Conservation (phyloP, 495 filamentous ascomycete species). For the Hypoxylon lienhwacheense region DNA sequence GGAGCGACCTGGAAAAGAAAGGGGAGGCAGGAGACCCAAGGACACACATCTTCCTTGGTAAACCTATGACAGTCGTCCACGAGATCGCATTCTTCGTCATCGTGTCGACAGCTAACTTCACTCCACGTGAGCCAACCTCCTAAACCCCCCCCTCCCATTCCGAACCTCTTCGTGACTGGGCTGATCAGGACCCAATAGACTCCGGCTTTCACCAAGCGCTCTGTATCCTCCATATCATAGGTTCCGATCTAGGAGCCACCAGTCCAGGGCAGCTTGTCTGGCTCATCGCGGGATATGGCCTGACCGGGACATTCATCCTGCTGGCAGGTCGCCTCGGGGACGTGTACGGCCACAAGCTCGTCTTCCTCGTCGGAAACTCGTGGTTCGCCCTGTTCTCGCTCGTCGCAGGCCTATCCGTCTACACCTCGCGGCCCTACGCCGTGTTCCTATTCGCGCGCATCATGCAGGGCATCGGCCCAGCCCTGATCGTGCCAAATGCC, state of each 20-base stretch:
- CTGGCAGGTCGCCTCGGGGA: slow-evolving; percentile 68
- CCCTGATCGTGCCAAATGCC: slow-evolving; percentile 63
- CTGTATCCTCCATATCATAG: slow-evolving; percentile 47
- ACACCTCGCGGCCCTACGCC: slow-evolving; percentile 43
- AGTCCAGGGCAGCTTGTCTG: slow-evolving; percentile 52
- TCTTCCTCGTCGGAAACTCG: slow-evolving; percentile 64
- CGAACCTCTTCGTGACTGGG: neutral
- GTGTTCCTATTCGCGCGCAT: slow-evolving; percentile 62
- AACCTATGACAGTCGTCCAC: slow-evolving; percentile 34
- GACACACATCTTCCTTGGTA: slow-evolving; percentile 30
- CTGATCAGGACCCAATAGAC: slow-evolving; percentile 19
- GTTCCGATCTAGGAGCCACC: slow-evolving; percentile 45
- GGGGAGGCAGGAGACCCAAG: slow-evolving; percentile 17
- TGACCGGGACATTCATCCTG: slow-evolving; percentile 73
- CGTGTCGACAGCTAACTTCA: slow-evolving; percentile 39
- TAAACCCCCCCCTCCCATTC: neutral
- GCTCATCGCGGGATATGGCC: slow-evolving; percentile 57
- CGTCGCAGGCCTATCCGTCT: slow-evolving; percentile 57
- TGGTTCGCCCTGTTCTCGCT: slow-evolving; percentile 69
- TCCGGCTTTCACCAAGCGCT: slow-evolving; percentile 40
- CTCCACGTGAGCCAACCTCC: slow-evolving; percentile 32
- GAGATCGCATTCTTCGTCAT: slow-evolving; percentile 37
- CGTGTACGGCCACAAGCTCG: slow-evolving; percentile 63
- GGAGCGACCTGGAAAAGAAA: slow-evolving; percentile 34
- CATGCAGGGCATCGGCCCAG: slow-evolving; percentile 64